Percentiles rank a stretch among this genome's conserved stretches.
Conservation (phyloP, 306 rosid genomes). For the Medicago lupulina region DNA sequence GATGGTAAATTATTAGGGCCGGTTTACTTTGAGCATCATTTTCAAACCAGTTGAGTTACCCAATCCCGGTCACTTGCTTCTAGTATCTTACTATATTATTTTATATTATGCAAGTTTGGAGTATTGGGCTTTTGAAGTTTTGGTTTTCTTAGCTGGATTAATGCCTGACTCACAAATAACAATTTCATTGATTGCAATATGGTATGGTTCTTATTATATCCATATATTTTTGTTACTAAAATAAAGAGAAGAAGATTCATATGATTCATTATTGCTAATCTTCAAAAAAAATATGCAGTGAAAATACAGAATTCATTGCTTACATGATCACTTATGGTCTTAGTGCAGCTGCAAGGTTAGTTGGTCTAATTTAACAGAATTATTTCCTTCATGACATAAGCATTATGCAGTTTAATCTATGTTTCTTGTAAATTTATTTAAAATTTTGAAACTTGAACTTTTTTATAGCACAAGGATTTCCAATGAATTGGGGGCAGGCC, state of each 20-base stretch:
- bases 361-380: constrained; percentile 10
- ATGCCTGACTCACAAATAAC: constrained; percentile 66
- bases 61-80: not conserved
- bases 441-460: not conserved
- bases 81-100: constrained; percentile 12
- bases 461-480: constrained; percentile 81
- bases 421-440: constrained; percentile 1
- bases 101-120: constrained; percentile 69
- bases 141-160: constrained; percentile 82
- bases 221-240: constrained; percentile 3
- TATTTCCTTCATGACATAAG: not conserved
- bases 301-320: constrained; percentile 69
- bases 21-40: no score
- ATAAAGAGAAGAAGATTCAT: not conserved
- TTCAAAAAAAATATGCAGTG: constrained; percentile 46
- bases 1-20: not conserved
- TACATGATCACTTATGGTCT: constrained; percentile 78
- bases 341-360: constrained; percentile 82
- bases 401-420: not conserved
- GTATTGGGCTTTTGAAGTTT: constrained; percentile 86
- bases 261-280: not conserved
- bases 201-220: constrained; percentile 53
- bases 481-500: constrained; percentile 83
- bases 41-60: no score
- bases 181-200: constrained; percentile 82